Base-by-base conservation (phyloP, 176 grass and related monocot genomes). In the Oryza punctata region DNA sequence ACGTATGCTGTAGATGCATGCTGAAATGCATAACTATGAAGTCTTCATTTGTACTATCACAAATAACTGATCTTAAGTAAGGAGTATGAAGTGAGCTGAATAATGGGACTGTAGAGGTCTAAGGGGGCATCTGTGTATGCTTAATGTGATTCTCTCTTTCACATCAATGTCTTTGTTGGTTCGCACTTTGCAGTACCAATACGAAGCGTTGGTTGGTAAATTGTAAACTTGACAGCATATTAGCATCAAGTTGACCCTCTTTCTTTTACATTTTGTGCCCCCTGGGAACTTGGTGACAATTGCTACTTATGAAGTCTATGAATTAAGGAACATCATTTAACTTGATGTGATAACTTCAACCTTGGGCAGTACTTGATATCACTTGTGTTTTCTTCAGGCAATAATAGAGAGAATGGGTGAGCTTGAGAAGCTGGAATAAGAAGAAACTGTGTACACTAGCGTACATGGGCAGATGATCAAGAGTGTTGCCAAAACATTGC, bases 331-430 rank as follows among this genome's bases (percentile, higher is more conserved):
- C 5, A 6, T 1, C 41, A 43, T 72, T 59, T 61, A 13, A 3
- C 29, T 25, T 75, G 70, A 21, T 76, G 33, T 30, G 19, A 6
- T 45, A 40, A 43, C 21, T 15, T 37, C 23, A 41, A 77, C 24
- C 29, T 40, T 15, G 12, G 69, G 78, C 3, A 43, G 2, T 81
- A 57, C 33, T 78, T 46, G 67, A 46, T 33, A 28, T 47, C n/a
- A 26, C 30, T 78, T 69, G n/a, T 43, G 41, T 74, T 67, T 78
- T 78, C 10, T 90, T 73, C 74, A 90, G 88, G 88, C 88, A 67
- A 90, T 90, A 37, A 90, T 90, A 86, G 88, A 90, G 75, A 86
- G 88, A 77, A 90, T 90, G 88, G 88, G 88, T 15, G 88, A 90
- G 63, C 84, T 90, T 67, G 88, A 90, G 79, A 90, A 90, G 84